Evolutionary conservation across 2,329 filamentous ascomycete species (phyloP), one percentile per base, ranked within the genome.

Genomic region (Cladobotryum mycophilum): DNA sequence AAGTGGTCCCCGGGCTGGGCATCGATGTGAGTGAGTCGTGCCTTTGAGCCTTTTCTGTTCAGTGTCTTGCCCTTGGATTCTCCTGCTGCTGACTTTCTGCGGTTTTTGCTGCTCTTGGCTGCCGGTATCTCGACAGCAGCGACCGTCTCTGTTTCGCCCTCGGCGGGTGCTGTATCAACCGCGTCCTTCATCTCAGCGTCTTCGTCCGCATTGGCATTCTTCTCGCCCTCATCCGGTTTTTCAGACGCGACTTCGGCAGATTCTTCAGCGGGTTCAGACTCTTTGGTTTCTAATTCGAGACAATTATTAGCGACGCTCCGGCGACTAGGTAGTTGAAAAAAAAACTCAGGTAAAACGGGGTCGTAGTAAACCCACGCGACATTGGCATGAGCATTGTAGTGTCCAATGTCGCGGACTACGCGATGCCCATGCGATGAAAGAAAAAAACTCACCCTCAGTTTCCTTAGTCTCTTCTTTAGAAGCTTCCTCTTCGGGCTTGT

Each of bases 1-100:
- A 87, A 97, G 70, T 91, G 87, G 62, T 97, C 86, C 59, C 95
- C 93, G 4, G 93, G 88, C 73, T 95, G 79, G 56, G 89, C 91
- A 65, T 96, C 82, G 48, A 89, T 77, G 60, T 89, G 81, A 41
- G 79, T 79, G 56, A 87, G 76, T 64, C 85, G 84, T 55, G 79
- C 77, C 71, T 84, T 85, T 44, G 88, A 91, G 65, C 84, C 87
- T 76, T 93, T 96, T 74, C 86, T 89, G 74, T 83, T 93, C 55
- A 90, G 76, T 68, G 91, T 91, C 76, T 90, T 91, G 60, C 70
- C 75, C 71, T 88, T 90, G 68, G 82, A 75, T 57, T 86, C 68
- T 18, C 85, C 76, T 41, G 78, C 79, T 40, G 76, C 76, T 20
- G 89, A 95, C 78, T 93, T 93, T 73, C 89, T 87, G 64, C 78